A percentile compares a stretch with the other conserved stretches of the same genome.
Evolutionary conservation across 1,284 basidiomycete genomes (phyloP).

Genomic region (Inonotus hispidus): DNA sequence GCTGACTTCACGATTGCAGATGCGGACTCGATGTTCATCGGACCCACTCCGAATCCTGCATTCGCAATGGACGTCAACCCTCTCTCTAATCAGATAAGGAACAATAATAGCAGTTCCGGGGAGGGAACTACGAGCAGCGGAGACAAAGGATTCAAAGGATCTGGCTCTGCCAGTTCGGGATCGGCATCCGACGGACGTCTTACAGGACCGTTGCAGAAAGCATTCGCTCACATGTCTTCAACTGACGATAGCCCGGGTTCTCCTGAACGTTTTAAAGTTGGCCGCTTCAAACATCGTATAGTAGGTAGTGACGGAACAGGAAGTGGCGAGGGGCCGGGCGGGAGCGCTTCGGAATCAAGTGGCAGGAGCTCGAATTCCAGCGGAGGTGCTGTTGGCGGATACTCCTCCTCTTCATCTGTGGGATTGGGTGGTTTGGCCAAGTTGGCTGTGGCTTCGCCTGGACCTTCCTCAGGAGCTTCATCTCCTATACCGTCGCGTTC

Average conservation of each 20-base stretch:
- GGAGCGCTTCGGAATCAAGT: constrained; percentile 8
- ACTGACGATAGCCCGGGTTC: constrained; percentile 10
- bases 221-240: constrained; percentile 11
- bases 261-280: not conserved
- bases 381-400: constrained; percentile 5
- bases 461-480: not conserved
- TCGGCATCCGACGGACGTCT: constrained; percentile 23
- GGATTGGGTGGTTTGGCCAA: constrained; percentile 5
- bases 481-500: not conserved
- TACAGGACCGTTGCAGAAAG: constrained; percentile 6
- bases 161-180: constrained; percentile 18
- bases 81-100: not conserved
- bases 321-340: constrained; percentile 12
- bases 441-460: constrained; percentile 5
- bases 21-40: constrained; percentile 19
- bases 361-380: not conserved
- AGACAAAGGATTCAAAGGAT: constrained; percentile 10
- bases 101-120: constrained; percentile 17
- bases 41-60: constrained; percentile 8
- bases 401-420: constrained; percentile 12
- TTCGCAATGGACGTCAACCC: constrained; percentile 19
- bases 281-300: not conserved
- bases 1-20: constrained; percentile 18
- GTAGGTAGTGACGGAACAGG: constrained; percentile 9
- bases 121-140: constrained; percentile 13